Base-by-base conservation (phyloP, 2,329 filamentous ascomycete species). In the Colletotrichum navitas region DNA sequence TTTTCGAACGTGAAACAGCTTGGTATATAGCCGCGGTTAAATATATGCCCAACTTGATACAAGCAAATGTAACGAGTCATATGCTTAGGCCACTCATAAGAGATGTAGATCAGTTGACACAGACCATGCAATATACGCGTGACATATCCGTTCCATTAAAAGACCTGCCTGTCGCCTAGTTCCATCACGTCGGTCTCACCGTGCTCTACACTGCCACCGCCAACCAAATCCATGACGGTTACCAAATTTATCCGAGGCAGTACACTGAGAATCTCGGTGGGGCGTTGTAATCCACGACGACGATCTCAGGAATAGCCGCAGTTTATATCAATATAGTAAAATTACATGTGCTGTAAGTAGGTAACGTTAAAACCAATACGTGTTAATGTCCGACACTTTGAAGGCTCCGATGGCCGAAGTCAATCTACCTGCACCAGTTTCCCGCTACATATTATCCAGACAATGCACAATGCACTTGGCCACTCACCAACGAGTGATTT, bases 211-310 rank as follows among this genome's bases (percentile, higher is more conserved):
- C 1, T 51, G 5, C 45, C 8, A 32, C 3, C n/a, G 12, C 11
- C 45, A 4, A 8, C 43, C 60, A 24, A 26, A 7, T 24, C 11
- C 1, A 52, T 36, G 16, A 21, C 24, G 21, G 2, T 4, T 47
- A 36, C 21, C 5, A n/a, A 47, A 68, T 71, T 45, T 68, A 71
- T 63, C 52, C 26, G 68, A 68, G 36, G 59, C 68, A 63, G 12
- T 34, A 18, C 5, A 59, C 18, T 32, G 3, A 34, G 39, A 6
- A 21, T 18, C 8, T 52, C n/a, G 51, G 68, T 39, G 52, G 59
- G 26, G 36, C 52, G 14, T 24, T 29, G 29, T 63, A 52, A 63
- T 14, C 2, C 56, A 41, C 24, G 45, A 45, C 29, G 47, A 45
- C 8, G 14, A 11, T 16, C 8, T 43, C 49, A 21, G 11, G 21